These are phyloP conservation scores for Pichia manshurica DNA, from an alignment of 805 yeast species.

Conservation along the genomic window DNA sequence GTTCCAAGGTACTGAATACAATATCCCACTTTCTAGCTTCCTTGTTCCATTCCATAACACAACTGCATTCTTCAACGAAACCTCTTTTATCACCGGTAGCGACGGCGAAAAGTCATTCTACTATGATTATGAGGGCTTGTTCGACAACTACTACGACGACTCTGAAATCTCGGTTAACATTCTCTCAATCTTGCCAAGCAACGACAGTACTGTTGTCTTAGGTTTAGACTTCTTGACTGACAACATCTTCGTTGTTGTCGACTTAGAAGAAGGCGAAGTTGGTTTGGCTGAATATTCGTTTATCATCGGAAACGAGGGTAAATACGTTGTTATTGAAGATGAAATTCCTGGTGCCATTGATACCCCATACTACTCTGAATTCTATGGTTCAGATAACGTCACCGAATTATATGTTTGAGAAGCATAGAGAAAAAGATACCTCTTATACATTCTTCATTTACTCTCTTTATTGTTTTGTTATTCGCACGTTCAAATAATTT, in stretches of 20 bases:
- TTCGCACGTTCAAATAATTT: neutral
- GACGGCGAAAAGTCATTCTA: slow-evolving; percentile 10
- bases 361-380: neutral
- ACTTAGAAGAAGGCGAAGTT: slow-evolving; percentile 8
- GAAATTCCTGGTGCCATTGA: neutral
- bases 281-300: slow-evolving; percentile 4
- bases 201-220: slow-evolving; percentile 7
- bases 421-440: slow-evolving; percentile 1
- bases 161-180: neutral
- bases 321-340: neutral
- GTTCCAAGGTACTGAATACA: slow-evolving; percentile 47
- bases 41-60: slow-evolving; percentile 8
- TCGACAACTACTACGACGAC: neutral
- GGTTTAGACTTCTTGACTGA: slow-evolving; percentile 11
- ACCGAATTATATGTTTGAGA: neutral
- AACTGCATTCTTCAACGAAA: slow-evolving; percentile 8
- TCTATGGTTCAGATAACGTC: slow-evolving; percentile 4
- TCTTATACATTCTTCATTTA: neutral
- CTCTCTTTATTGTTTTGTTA: neutral
- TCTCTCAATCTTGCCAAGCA: slow-evolving; percentile 13
- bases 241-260: neutral
- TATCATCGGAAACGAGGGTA: neutral
- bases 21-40: slow-evolving; percentile 36
- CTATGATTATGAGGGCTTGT: neutral
- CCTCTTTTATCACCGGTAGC: neutral